Conservation (phyloP, 1,284 basidiomycete species). For the Meira miltonrushii region DNA sequence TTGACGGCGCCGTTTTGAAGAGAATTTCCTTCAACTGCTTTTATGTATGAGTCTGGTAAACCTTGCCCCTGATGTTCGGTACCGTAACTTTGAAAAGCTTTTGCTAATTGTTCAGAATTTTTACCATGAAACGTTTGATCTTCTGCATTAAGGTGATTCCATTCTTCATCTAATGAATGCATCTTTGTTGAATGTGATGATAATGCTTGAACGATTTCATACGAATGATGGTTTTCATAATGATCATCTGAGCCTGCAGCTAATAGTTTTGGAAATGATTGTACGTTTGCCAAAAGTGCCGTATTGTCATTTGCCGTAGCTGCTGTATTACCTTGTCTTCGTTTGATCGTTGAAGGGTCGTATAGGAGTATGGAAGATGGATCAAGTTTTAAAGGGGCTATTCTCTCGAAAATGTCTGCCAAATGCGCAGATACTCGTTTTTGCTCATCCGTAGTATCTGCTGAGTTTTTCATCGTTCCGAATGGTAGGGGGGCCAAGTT, state of each 20-base stretch:
- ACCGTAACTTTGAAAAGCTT: slow-evolving; percentile 29
- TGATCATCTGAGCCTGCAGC: slow-evolving; percentile 10
- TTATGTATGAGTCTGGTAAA: neutral
- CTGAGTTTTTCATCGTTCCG: too few species aligned
- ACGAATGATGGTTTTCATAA: slow-evolving; percentile 27
- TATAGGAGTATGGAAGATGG: too few species aligned
- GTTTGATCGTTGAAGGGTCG: too few species aligned
- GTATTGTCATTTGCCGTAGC: neutral
- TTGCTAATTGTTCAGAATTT: slow-evolving; percentile 23
- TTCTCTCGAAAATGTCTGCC: too few species aligned
- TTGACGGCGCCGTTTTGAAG: neutral
- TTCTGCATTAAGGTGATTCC: neutral
- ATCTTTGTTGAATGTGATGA: slow-evolving; percentile 23
- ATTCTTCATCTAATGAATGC: slow-evolving; percentile 18
- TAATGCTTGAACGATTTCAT: slow-evolving; percentile 25
- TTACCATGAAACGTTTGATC: slow-evolving; percentile 19
- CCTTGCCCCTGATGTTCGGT: slow-evolving; percentile 12
- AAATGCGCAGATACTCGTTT: too few species aligned
- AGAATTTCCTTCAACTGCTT: too few species aligned
- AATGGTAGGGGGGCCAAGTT: too few species aligned
- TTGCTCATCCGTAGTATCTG: too few species aligned
- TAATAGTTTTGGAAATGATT: slow-evolving; percentile 8
- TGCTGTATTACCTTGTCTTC: too few species aligned
- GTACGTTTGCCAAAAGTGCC: neutral
- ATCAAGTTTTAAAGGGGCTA: too few species aligned